Evolutionary conservation across 2,329 filamentous ascomycete species (phyloP).

Genomic region (Didymosphaeria variabile): DNA sequence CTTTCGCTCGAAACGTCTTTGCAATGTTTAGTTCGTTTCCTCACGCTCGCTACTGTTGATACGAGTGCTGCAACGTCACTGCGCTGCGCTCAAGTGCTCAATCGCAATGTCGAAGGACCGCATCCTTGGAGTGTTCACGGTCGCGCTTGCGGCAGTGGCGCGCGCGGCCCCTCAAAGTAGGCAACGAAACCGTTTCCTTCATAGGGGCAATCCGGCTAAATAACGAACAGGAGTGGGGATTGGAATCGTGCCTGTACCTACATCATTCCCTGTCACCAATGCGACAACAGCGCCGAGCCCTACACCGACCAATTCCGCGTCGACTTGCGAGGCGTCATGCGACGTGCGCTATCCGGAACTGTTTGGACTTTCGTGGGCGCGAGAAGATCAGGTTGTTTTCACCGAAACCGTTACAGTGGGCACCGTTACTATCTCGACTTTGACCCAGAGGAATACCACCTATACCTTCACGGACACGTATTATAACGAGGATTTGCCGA

Average conservation of each 20-base stretch:
- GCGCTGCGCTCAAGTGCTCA: not conserved
- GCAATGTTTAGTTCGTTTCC: conserved; percentile 11
- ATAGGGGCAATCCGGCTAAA: conserved; percentile 10
- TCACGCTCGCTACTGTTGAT: conserved; percentile 14
- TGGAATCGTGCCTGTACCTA: conserved; percentile 12
- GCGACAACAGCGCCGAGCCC: conserved; percentile 8
- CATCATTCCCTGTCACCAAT: conserved; percentile 8
- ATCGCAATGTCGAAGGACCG: conserved; percentile 12
- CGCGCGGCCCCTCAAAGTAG: conserved; percentile 21
- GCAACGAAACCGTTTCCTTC: not conserved
- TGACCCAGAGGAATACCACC: conserved; percentile 10
- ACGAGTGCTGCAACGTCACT: conserved; percentile 1
- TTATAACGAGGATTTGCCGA: conserved; percentile 11
- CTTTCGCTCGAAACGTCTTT: conserved; percentile 14
- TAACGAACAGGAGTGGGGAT: conserved; percentile 7
- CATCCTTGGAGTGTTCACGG: conserved; percentile 10
- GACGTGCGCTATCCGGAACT: conserved; percentile 18
- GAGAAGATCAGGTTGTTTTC: conserved; percentile 26
- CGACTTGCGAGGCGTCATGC: conserved; percentile 15
- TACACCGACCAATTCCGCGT: conserved; percentile 11
- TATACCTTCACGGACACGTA: not conserved
- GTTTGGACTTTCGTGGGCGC: conserved; percentile 27
- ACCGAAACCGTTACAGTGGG: conserved; percentile 28
- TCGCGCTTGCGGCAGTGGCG: conserved; percentile 18
- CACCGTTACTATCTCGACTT: conserved; percentile 22